Conservation (phyloP, 805 yeast species). For the Limtongia smithiae region DNA sequence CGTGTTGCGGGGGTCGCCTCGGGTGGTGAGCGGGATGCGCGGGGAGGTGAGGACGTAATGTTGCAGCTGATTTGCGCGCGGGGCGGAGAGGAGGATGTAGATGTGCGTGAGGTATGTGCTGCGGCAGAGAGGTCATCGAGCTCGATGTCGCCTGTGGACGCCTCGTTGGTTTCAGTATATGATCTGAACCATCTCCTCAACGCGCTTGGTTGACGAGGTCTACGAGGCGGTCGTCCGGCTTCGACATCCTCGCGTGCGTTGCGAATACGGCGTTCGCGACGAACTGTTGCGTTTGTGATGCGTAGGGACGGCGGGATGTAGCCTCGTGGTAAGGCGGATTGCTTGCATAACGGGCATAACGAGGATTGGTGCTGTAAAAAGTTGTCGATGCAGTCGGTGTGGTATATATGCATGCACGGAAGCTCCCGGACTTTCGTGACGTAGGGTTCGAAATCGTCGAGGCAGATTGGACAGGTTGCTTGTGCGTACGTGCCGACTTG, state of each 20-base stretch:
- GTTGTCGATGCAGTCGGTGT: conserved; percentile 72
- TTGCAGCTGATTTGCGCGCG: too few species aligned
- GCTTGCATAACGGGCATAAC: conserved; percentile 71
- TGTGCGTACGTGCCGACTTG: conserved; percentile 13
- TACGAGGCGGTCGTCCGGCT: too few species aligned
- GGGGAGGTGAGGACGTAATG: too few species aligned
- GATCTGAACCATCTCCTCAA: too few species aligned
- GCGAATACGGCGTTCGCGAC: conserved; percentile 23
- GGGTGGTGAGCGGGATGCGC: too few species aligned
- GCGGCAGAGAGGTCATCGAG: too few species aligned
- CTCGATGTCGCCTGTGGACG: too few species aligned
- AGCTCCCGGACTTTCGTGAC: conserved; percentile 57
- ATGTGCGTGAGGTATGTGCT: too few species aligned
- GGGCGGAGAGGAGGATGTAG: too few species aligned
- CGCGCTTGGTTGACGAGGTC: too few species aligned
- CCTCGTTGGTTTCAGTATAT: too few species aligned
- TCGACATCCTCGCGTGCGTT: neutral
- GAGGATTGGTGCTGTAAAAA: conserved; percentile 72
- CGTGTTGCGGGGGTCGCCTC: too few species aligned
- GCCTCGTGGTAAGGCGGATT: conserved; percentile 23
- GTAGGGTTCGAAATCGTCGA: conserved; percentile 60
- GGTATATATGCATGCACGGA: conserved; percentile 79
- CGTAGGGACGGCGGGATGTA: conserved; percentile 25
- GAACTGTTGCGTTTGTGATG: conserved; percentile 27
- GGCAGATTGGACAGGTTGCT: conserved; percentile 65